These are phyloP conservation scores for Paramecium caudatum DNA, from an alignment of 73 alveolate genomes.

Conservation along the genomic window DNA sequence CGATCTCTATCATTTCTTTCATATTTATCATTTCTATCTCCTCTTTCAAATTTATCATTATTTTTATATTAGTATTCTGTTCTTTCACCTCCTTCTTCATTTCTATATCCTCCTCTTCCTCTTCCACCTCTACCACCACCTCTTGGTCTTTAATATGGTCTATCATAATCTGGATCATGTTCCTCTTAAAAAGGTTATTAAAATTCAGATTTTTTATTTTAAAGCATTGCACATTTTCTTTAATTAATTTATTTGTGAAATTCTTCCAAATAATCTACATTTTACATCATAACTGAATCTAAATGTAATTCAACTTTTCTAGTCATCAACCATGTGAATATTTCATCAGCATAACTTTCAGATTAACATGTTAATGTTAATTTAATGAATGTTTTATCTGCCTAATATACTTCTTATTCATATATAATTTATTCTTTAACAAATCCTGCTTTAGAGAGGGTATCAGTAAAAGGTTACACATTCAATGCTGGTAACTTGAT, in stretches of 20 bases:
- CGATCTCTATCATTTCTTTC: not conserved
- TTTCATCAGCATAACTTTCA: not conserved
- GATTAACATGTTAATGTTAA: not conserved
- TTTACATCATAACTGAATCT: conserved; percentile 5
- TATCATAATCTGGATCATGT: too few relatives aligned
- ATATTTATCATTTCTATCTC: not conserved
- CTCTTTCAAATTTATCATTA: not conserved
- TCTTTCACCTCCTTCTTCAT: too few relatives aligned
- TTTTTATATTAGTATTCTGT: not conserved
- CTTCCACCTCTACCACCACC: too few relatives aligned
- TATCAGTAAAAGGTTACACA: not conserved
- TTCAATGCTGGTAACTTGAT: not conserved
- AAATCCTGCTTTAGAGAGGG: not conserved
- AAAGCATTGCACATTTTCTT: not conserved
- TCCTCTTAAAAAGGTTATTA: too few relatives aligned
- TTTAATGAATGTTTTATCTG: conserved; percentile 15
- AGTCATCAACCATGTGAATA: not conserved
- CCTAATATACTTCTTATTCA: conserved; percentile 40
- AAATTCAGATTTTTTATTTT: not conserved
- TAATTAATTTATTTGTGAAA: not conserved
- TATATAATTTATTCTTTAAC: not conserved
- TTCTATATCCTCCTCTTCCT: too few relatives aligned
- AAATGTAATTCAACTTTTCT: not conserved
- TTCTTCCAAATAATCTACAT: conserved; percentile 37
- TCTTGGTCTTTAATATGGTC: too few relatives aligned